phyloP scores from a whole-genome alignment of 2,329 filamentous ascomycete species.

The Botrytis porri region DNA sequence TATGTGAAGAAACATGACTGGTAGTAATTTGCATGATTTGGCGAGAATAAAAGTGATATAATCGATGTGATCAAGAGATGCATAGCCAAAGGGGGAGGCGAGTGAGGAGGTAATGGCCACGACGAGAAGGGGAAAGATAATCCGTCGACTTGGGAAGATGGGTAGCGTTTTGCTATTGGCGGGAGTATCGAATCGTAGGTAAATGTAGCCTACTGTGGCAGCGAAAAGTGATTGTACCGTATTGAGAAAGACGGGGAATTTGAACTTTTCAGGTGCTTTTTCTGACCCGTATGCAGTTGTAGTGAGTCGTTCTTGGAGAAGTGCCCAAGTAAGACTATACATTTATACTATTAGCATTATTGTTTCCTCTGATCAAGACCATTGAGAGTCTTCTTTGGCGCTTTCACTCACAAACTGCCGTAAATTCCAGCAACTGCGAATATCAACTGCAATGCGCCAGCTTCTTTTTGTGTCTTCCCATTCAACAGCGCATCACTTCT shows the following conservation, averaged over 20 bases:
- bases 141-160: conserved; percentile 73
- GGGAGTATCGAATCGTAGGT: conserved; percentile 67
- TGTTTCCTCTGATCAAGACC: background rate
- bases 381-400: background rate
- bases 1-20: conserved; percentile 95
- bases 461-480: conserved; percentile 43
- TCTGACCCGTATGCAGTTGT: conserved; percentile 77
- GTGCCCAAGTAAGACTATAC: conserved; percentile 82
- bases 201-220: conserved; percentile 74
- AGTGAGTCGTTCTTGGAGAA: conserved; percentile 95
- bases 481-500: conserved; percentile 32
- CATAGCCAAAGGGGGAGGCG: conserved; percentile 94
- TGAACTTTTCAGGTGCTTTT: conserved; percentile 71
- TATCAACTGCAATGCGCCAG: conserved; percentile 71
- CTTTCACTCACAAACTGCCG: conserved; percentile 74
- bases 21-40: conserved; percentile 97
- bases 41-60: conserved; percentile 97
- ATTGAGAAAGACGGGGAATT: conserved; percentile 92
- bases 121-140: conserved; percentile 75
- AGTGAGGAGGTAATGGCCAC: conserved; percentile 86
- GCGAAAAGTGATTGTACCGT: conserved; percentile 92
- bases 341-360: conserved; percentile 8
- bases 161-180: conserved; percentile 51
- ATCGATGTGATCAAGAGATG: conserved; percentile 87
- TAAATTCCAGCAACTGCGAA: conserved; percentile 95